Base-by-base conservation (phyloP, 495 filamentous ascomycete species). In the Annulohypoxylon maeteangense region DNA sequence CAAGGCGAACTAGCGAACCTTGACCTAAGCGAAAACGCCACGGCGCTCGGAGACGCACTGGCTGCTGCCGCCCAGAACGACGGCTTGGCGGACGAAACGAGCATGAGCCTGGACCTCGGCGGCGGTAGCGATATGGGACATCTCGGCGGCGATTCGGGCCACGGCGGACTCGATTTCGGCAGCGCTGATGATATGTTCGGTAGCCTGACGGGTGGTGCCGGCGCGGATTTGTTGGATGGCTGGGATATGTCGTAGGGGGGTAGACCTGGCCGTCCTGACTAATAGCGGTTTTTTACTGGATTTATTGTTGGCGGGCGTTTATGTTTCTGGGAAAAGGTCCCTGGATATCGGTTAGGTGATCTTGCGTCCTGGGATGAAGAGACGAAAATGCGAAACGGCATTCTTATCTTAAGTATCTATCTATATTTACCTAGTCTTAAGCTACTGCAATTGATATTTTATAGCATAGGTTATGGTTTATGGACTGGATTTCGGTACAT, bases 31-130 rank as follows among this genome's bases (percentile, higher is more conserved):
- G 75, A 70, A 0, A 80, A 62, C 4, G 76, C 62, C 3, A 74
- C 62, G 1, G 76, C 70, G n/a, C 66, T 80, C 1, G 76, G 68
- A 11, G 73, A 82, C 18, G 78, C 78, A 7, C 71, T 82, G 22
- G 77, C 76, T 12, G 77, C 77, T 5, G 78, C 72, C 3, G 78
- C 79, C 14, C 70, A 75, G 27, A 74, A 54, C 22, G 76, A 78
- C 8, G 71, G 68, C 8, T 31, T 75, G 16, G 56, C 62, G 22
- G 47, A 73, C 10, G 74, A 70, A 14, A 68, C 62, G 22, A 75
- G 54, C 40, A 71, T 78, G 57, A 69, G 40, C 44, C 22, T 78
- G 10, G 70, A 75, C 23, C 70, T 76, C 7, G 65, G 72, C 5
- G 63, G 68, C 4, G 71, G 74, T 0, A 62, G 61, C 16, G 74